Base-by-base conservation (phyloP, 1,284 basidiomycete species). In the Rhodotorula sp. region DNA sequence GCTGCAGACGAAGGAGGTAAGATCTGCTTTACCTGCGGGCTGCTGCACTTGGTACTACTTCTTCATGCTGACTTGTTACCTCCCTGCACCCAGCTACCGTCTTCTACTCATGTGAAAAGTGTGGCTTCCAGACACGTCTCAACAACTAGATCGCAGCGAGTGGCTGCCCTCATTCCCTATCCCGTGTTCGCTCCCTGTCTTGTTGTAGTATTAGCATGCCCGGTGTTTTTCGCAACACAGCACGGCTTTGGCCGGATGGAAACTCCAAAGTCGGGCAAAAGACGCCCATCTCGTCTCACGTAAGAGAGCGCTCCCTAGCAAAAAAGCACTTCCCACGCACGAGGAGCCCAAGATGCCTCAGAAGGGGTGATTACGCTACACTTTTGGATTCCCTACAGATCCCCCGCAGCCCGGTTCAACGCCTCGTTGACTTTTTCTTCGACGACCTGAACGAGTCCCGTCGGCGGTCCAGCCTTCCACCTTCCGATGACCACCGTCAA, bases 21-120 rank as follows among this genome's bases (percentile, higher is more conserved):
- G 60, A 28, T 18, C 15, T 34, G 28, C 38, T 14, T 3, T 5
- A 23, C 21, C 31, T 28, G 4, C 21, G 6, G 1, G 14, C 28
- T 26, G 2, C 43, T 31, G 8, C 19, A 43, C 38, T 43, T 14
- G 38, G n/a, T n/a, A 12, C 38, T n/a, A 43, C 1, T 6, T 3
- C 26, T 19, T 0, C n/a, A 10, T 15, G 55, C 63, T 31, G 10
- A 52, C 16, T 19, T 43, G 38, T 1, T 16, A 2, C 1, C 3
- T 15, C 16, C 4, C 45, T 45, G 3, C n/a, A 4, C 16, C n/a
- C 67, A 74, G 74, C 74, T 1, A 75, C 74, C 28, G 74, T 75
- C 18, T 75, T 75, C 65, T 75, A 75, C 57, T 67, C 68, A 10
- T 75, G 74, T 52, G 74, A 73, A 14, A 62, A 62, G 45, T 75